Evolutionary conservation across 805 yeast species (phyloP).

Genomic region (Candida andamanensis): DNA sequence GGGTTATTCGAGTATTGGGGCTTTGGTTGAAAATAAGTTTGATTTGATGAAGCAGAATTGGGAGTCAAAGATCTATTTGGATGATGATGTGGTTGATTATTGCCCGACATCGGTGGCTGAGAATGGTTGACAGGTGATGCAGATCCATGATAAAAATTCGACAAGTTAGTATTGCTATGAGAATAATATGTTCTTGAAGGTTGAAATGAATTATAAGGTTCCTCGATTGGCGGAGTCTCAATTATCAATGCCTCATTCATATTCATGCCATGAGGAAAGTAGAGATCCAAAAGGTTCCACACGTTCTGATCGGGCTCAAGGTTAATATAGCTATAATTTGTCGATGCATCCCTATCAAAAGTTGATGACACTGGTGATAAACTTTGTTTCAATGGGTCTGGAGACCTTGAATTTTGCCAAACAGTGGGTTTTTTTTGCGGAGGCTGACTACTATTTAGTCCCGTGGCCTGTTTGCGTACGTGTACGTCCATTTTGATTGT

Average conservation of each 20-base stretch:
- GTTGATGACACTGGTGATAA: conserved; percentile 11
- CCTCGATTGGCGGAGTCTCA: conserved; percentile 34
- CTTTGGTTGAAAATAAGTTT: conserved; percentile 27
- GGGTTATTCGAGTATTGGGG: conserved; percentile 20
- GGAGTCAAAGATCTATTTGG: conserved; percentile 12
- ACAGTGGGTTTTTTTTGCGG: conserved; percentile 12
- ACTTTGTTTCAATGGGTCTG: conserved; percentile 11
- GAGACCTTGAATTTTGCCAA: conserved; percentile 11
- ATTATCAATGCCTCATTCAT: conserved; percentile 61
- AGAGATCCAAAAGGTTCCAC: conserved; percentile 52
- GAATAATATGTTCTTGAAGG: conserved; percentile 2
- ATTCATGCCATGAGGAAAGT: conserved; percentile 64
- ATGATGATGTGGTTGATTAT: conserved; percentile 1
- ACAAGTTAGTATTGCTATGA: conserved; percentile 5
- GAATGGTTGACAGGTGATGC: conserved; percentile 9
- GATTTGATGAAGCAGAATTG: conserved; percentile 11
- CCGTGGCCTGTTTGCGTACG: conserved; percentile 10
- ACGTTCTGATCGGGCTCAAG: conserved; percentile 61
- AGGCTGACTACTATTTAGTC: conserved; percentile 5
- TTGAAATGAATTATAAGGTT: not conserved
- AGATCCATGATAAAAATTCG: conserved; percentile 8
- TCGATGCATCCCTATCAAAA: conserved; percentile 8
- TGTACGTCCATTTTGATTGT: conserved; percentile 29
- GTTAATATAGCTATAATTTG: conserved; percentile 8
- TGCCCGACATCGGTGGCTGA: not conserved